phyloP scores from a whole-genome alignment of 331 rosid genomes.

The Erythrophleum ivorense region DNA sequence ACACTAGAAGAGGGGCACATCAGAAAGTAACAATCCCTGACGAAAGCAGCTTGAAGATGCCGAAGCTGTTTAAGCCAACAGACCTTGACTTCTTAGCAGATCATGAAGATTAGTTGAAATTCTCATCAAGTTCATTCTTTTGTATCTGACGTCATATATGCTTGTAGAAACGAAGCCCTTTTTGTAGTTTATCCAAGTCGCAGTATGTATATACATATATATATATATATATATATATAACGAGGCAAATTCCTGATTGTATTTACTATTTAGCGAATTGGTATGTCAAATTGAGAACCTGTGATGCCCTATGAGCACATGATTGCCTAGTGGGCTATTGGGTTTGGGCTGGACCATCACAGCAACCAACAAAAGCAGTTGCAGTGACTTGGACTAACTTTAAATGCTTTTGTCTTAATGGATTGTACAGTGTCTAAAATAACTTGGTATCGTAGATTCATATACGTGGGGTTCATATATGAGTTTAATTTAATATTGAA shows the following conservation, averaged over 20 bases:
- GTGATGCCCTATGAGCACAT: too few relatives aligned
- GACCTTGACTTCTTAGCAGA: slow-evolving; percentile 82
- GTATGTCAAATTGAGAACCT: neutral
- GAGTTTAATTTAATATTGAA: too few relatives aligned
- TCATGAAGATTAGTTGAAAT: slow-evolving; percentile 35
- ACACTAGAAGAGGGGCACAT: slow-evolving; percentile 59
- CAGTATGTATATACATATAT: neutral
- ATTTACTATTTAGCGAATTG: neutral
- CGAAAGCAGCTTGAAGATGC: slow-evolving; percentile 67
- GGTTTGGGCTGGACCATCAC: neutral
- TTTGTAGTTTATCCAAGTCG: neutral
- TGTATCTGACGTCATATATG: neutral
- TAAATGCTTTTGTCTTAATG: neutral
- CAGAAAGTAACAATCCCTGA: slow-evolving; percentile 52
- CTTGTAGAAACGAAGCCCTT: neutral
- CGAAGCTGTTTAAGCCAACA: slow-evolving; percentile 88
- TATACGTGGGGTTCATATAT: too few relatives aligned
- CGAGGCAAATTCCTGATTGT: neutral
- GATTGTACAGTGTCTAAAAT: too few relatives aligned
- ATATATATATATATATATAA: neutral
- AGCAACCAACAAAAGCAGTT: neutral
- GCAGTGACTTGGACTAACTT: neutral
- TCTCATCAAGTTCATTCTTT: neutral
- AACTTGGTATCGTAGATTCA: too few relatives aligned
- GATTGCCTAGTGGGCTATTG: neutral